Evolutionary conservation across 176 grass and related monocot species (phyloP).

Genomic region (Alopecurus myosuroides): DNA sequence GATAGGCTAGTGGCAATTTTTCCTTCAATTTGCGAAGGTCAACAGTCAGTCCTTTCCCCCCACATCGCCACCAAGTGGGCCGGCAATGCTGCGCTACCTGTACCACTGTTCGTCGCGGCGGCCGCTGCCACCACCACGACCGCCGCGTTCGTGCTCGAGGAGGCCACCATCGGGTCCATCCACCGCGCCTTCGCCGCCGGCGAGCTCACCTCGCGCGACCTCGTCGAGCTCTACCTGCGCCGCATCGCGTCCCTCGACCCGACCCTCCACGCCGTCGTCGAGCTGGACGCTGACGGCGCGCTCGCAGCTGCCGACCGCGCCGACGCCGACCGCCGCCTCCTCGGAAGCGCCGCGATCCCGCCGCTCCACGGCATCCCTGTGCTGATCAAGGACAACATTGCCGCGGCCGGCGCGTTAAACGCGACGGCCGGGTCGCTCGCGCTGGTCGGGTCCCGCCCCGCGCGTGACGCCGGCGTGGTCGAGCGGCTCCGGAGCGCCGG

Average conservation of each 20-base stretch:
- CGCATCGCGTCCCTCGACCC: conserved; percentile 50
- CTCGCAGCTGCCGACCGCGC: conserved; percentile 35
- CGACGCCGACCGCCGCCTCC: background rate
- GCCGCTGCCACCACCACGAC: background rate
- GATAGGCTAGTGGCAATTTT: background rate
- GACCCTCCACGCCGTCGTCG: conserved; percentile 62
- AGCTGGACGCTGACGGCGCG: conserved; percentile 52
- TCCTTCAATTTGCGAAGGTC: background rate
- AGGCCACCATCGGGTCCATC: conserved; percentile 1
- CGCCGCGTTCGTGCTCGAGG: conserved; percentile 4
- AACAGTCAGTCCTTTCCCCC: background rate
- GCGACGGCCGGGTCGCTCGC: conserved; percentile 73
- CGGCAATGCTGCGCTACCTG: background rate
- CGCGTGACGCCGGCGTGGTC: conserved; percentile 55
- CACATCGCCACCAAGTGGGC: background rate
- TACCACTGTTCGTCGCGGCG: background rate
- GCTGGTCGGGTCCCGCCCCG: conserved; percentile 39
- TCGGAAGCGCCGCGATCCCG: background rate
- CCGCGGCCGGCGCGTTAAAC: conserved; percentile 51
- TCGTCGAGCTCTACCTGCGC: conserved; percentile 50
- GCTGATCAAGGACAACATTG: conserved; percentile 83
- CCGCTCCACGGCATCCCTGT: conserved; percentile 49
- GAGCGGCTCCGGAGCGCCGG: conserved; percentile 48
- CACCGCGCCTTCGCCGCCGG: conserved; percentile 17
- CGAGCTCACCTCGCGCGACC: conserved; percentile 53